These are phyloP conservation scores for Stellera chamaejasme DNA, from an alignment of 345 rosid genomes.

Conservation along the genomic window DNA sequence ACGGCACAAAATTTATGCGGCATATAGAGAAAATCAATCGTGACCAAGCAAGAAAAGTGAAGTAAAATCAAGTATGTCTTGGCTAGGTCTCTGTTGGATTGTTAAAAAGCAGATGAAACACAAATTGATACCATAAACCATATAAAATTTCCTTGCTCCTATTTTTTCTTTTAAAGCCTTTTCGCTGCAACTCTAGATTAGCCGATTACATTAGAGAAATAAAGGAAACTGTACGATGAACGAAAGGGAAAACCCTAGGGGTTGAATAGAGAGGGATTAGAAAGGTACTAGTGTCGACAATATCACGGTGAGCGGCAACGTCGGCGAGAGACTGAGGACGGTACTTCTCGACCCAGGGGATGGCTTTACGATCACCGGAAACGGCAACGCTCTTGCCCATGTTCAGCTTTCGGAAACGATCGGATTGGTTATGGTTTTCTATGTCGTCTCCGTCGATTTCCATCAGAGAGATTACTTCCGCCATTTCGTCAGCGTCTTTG, in stretches of 20 bases:
- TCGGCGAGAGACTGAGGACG: constrained; percentile 93
- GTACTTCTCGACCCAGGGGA: constrained; percentile 97
- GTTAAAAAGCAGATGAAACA: too few species aligned
- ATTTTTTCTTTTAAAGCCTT: neutral
- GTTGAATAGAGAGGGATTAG: neutral
- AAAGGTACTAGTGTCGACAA: constrained; percentile 78
- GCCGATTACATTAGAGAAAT: too few species aligned
- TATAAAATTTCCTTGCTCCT: neutral
- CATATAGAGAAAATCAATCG: too few species aligned
- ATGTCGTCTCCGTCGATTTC: constrained; percentile 76
- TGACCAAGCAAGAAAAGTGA: too few species aligned
- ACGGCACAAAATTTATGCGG: too few species aligned
- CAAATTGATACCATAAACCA: neutral
- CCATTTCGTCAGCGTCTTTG: constrained; percentile 21
- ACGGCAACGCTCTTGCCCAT: constrained; percentile 46
- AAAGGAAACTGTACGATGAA: neutral
- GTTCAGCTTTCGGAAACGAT: constrained; percentile 22
- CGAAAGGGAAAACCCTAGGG: constrained; percentile 18
- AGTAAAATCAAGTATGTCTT: too few species aligned
- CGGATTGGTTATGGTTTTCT: constrained; percentile 15
- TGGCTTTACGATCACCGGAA: constrained; percentile 37
- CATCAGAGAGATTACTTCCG: constrained; percentile 55
- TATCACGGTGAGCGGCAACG: constrained; percentile 98
- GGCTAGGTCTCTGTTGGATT: too few species aligned
- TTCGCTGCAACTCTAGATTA: too few species aligned